These are phyloP conservation scores for Rhizopogon vinicolor DNA, from an alignment of 768 basidiomycete species.

Conservation along the genomic window DNA sequence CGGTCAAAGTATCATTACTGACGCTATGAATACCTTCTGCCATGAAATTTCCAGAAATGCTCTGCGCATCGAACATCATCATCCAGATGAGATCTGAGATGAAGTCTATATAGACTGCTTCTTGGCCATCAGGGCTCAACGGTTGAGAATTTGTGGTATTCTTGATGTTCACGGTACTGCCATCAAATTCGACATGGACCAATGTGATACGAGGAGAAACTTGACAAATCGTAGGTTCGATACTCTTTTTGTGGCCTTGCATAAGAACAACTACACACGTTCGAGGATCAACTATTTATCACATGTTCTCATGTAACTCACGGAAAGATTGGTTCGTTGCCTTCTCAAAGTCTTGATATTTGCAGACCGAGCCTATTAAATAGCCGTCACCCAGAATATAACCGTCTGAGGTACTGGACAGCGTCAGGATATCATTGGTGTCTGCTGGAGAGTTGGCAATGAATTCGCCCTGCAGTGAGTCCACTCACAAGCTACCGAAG, in stretches of 20 bases:
- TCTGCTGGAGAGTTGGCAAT: neutral
- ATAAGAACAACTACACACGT: neutral
- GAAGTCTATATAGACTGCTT: neutral
- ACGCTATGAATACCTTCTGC: neutral
- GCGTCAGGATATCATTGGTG: neutral
- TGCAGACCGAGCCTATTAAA: neutral
- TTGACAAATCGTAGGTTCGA: neutral
- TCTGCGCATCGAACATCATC: too few species aligned
- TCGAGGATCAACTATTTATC: neutral
- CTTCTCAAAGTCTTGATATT: neutral
- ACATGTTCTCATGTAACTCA: neutral
- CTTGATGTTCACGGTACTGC: neutral
- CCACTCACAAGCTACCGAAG: neutral
- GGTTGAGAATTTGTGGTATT: neutral
- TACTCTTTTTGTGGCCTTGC: neutral
- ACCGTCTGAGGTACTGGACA: neutral
- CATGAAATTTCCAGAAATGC: neutral
- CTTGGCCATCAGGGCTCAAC: neutral
- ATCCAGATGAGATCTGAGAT: neutral
- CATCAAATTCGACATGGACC: neutral
- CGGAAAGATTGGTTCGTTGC: neutral
- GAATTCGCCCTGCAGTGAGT: neutral
- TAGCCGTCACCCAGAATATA: neutral
- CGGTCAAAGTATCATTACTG: neutral
- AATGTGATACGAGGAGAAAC: neutral